phyloP scores from a whole-genome alignment of 768 basidiomycete genomes.

The Erythrobasidium yunnanense region DNA sequence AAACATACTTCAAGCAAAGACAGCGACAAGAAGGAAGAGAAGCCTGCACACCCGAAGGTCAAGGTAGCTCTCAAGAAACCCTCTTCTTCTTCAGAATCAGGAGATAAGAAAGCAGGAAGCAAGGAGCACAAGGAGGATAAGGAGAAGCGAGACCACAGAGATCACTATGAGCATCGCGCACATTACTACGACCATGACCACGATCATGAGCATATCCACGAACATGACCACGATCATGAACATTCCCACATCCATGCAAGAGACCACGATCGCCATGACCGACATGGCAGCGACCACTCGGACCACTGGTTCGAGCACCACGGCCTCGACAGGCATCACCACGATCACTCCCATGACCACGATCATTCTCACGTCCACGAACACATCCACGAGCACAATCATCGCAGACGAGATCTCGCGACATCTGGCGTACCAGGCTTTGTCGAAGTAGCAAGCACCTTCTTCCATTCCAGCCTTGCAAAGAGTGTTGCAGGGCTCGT shows the following conservation, averaged over 20 bases:
- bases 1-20: too few species aligned
- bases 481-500: constrained; percentile 34
- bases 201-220: constrained; percentile 24
- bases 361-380: constrained; percentile 24
- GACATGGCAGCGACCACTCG: background rate
- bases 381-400: constrained; percentile 12
- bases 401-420: constrained; percentile 8
- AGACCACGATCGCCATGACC: background rate
- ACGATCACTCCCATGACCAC: constrained; percentile 27
- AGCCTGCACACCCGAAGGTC: too few species aligned
- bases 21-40: too few species aligned
- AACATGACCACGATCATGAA: constrained; percentile 17
- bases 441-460: constrained; percentile 33
- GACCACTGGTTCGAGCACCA: constrained; percentile 6
- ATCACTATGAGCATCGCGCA: background rate
- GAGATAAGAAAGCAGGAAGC: background rate
- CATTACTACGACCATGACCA: constrained; percentile 27
- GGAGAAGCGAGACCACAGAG: background rate
- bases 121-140: background rate
- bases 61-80: too few species aligned
- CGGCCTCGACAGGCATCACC: constrained; percentile 1
- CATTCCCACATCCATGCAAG: background rate
- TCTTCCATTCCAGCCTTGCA: constrained; percentile 29
- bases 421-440: constrained; percentile 34
- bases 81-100: too few species aligned